Evolutionary conservation across 169 alveolate genomes (phyloP).

Genomic region (Ichthyophthirius multifiliis): DNA sequence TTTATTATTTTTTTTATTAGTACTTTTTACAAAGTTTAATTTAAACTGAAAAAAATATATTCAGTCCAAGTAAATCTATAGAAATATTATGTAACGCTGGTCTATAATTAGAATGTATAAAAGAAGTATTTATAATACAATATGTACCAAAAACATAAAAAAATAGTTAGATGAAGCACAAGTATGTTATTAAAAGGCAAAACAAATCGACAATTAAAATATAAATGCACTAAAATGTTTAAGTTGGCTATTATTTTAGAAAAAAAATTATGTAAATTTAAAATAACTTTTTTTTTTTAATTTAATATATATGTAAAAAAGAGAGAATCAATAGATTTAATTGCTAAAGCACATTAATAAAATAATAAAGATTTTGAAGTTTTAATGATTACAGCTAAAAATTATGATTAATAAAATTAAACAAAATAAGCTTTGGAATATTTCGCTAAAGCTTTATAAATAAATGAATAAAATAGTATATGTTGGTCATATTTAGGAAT

Average conservation of each 20-base stretch:
- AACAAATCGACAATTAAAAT: not conserved
- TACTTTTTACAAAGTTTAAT: too few species aligned
- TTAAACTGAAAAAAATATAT: not conserved
- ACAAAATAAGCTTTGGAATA: not conserved
- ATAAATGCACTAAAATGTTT: not conserved
- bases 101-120: not conserved
- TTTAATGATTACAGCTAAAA: not conserved
- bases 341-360: not conserved
- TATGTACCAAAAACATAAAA: not conserved
- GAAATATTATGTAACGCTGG: slow-evolving; percentile 1
- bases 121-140: not conserved
- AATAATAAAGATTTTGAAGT: slow-evolving; percentile 1
- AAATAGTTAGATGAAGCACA: not conserved
- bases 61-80: not conserved
- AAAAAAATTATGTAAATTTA: not conserved
- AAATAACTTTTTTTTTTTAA: too few species aligned
- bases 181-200: not conserved
- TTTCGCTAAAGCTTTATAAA: not conserved
- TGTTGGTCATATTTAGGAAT: not conserved
- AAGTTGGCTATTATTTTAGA: not conserved
- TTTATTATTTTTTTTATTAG: too few species aligned
- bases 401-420: not conserved
- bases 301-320: not conserved
- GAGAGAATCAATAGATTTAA: not conserved
- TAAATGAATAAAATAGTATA: not conserved